Conservation (phyloP, 176 grass and related monocot species). For the Oryza longistaminata region DNA sequence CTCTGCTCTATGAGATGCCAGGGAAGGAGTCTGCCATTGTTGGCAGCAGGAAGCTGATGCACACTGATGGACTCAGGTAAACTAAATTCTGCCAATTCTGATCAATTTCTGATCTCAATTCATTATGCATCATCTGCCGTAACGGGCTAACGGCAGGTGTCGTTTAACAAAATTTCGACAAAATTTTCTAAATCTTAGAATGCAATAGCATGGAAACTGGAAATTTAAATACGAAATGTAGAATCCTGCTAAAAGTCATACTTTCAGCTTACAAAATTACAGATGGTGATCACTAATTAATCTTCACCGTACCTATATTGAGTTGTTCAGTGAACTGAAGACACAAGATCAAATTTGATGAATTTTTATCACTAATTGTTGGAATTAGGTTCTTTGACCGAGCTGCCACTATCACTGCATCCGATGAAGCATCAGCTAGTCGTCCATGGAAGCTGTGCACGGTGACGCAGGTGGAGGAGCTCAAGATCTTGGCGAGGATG, state of each 20-base stretch:
- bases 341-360: neutral
- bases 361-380: neutral
- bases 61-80: slow-evolving; percentile 29
- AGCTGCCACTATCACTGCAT: slow-evolving; percentile 43
- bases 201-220: no score
- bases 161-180: no score
- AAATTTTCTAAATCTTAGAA: no score
- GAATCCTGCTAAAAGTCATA: no score
- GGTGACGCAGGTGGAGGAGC: slow-evolving; percentile 57
- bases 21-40: slow-evolving; percentile 18
- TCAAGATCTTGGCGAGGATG: slow-evolving; percentile 44
- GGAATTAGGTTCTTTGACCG: slow-evolving; percentile 49
- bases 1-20: slow-evolving; percentile 31
- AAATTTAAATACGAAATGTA: no score
- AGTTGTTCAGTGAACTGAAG: neutral
- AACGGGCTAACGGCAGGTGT: no score
- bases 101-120: neutral
- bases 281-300: neutral
- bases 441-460: slow-evolving; percentile 45
- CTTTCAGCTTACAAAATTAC: no score
- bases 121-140: no score
- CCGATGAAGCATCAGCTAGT: neutral
- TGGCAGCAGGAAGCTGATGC: slow-evolving; percentile 33
- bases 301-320: neutral
- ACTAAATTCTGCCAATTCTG: neutral